Evolutionary conservation across 1,284 basidiomycete species (phyloP), one percentile per base, ranked within the genome.

Genomic region (Sporisorium graminicola): DNA sequence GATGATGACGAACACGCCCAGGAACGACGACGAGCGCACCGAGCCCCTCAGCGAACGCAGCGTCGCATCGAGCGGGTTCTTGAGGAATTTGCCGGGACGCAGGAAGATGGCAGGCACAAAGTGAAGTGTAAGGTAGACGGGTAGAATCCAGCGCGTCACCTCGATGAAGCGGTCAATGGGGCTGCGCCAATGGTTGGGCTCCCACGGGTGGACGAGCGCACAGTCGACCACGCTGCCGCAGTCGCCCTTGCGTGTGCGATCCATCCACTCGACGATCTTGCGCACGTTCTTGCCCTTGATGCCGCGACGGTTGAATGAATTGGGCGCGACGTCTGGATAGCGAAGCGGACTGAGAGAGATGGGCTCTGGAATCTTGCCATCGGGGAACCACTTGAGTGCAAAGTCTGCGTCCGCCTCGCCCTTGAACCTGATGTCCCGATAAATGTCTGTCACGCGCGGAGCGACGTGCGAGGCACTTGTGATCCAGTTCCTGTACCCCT

Each of bases 61-160:
- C 27, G 79, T 62, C 3, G 74, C 67, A 5, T 53, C 65, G 35
- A 73, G 27, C 7, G 84, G 84, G 37, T 78, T 43, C 57, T 82
- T 81, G 61, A 82, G 57, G 72, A 85, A 81, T 22, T 68, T 63
- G 56, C 77, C 77, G 6, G 82, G 81, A 14, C 84, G 82, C 55
- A 85, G 61, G 69, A 85, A 85, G 58, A 85, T 54, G 40, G 82
- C 75, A 0, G 96, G 96, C 35, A 98, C 91, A 70, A 98, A 90
- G 86, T 98, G 94, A 46, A 99, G 87, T 0, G 94, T 94, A 22
- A 93, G 91, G 80, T 98, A 99, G 44, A 90, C 89, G 1, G 90
- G 84, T 74, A 85, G 22, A 58, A 95, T 95, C 92, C 92, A 95
- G 79, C 90, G 89, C 82, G 92, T 93, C 2, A 97, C 94, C 22